A percentile compares a stretch with the other conserved stretches of the same genome.
phyloP scores from a whole-genome alignment of 768 basidiomycete genomes.

The Boletellus ananas region DNA sequence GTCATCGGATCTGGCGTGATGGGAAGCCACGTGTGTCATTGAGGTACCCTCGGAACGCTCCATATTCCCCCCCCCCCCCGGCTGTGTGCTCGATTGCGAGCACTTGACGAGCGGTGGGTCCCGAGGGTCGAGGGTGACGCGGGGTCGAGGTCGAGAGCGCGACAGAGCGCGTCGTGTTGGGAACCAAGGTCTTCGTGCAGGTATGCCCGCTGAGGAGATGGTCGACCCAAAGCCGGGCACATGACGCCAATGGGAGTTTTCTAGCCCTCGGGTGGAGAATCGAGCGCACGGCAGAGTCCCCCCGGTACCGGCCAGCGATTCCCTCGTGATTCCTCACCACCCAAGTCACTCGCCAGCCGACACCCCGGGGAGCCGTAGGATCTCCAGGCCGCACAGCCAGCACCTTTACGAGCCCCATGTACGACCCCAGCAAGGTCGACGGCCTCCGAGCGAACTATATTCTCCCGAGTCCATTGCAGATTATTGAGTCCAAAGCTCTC shows the following conservation, averaged over 20 bases:
- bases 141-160: slow-evolving; percentile 53
- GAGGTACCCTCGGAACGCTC: slow-evolving; percentile 67
- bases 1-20: slow-evolving; percentile 54
- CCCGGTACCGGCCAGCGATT: slow-evolving; percentile 19
- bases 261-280: slow-evolving; percentile 58
- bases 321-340: neutral
- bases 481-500: slow-evolving; percentile 87
- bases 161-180: slow-evolving; percentile 64
- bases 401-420: neutral
- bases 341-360: slow-evolving; percentile 52
- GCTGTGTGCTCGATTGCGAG: too few relatives aligned
- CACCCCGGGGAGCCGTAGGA: slow-evolving; percentile 63
- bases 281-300: slow-evolving; percentile 74
- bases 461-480: slow-evolving; percentile 65
- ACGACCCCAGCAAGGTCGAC: neutral
- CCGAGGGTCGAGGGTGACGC: slow-evolving; percentile 46
- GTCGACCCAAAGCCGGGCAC: slow-evolving; percentile 59
- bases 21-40: slow-evolving; percentile 58
- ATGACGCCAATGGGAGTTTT: too few relatives aligned
- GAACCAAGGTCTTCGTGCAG: slow-evolving; percentile 8
- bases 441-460: slow-evolving; percentile 62
- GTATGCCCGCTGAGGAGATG: slow-evolving; percentile 49
- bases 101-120: slow-evolving; percentile 45
- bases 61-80: slow-evolving; percentile 45
- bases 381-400: slow-evolving; percentile 50